Conservation (phyloP, 257 asterid genomes). For the Salvia rosmarinus region DNA sequence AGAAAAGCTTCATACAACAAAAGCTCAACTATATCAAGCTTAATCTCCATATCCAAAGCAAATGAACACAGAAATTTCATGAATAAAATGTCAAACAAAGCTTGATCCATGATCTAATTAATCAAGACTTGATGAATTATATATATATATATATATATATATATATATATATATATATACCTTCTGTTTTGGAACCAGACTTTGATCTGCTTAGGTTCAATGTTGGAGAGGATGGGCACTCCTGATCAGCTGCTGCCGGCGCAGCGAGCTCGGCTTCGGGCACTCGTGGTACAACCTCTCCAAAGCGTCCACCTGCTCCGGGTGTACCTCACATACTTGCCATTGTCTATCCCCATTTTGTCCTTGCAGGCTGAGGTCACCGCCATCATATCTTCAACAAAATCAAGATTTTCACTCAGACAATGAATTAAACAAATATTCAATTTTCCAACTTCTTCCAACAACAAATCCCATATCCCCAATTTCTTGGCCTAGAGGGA, state of each 20-base stretch:
- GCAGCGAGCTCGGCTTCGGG: conserved; percentile 93
- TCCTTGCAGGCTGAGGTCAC: conserved; percentile 78
- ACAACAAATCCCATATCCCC: background rate
- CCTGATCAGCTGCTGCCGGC: conserved; percentile 94
- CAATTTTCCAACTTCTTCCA: background rate
- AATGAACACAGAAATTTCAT: too few relatives aligned
- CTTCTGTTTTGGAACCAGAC: conserved; percentile 99
- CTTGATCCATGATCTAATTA: too few relatives aligned
- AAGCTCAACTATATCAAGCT: background rate
- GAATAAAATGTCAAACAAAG: too few relatives aligned
- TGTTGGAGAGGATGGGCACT: conserved; percentile 82
- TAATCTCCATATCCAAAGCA: background rate
- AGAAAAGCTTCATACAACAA: background rate
- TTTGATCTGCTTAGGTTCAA: conserved; percentile 99
- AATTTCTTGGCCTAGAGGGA: background rate
- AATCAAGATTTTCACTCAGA: conserved; percentile 28
- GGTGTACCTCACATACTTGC: conserved; percentile 98
- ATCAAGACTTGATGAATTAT: too few relatives aligned
- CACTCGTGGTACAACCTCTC: conserved; percentile 94
- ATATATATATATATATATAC: conserved; percentile 40
- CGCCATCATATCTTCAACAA: conserved; percentile 77
- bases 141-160: background rate
- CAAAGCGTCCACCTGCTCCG: conserved; percentile 96
- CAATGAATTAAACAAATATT: background rate
- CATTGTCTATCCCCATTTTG: conserved; percentile 74